Percentiles rank a stretch among this genome's conserved stretches.
Evolutionary conservation across 345 rosid genomes (phyloP).

Genomic region (Mangifera indica): DNA sequence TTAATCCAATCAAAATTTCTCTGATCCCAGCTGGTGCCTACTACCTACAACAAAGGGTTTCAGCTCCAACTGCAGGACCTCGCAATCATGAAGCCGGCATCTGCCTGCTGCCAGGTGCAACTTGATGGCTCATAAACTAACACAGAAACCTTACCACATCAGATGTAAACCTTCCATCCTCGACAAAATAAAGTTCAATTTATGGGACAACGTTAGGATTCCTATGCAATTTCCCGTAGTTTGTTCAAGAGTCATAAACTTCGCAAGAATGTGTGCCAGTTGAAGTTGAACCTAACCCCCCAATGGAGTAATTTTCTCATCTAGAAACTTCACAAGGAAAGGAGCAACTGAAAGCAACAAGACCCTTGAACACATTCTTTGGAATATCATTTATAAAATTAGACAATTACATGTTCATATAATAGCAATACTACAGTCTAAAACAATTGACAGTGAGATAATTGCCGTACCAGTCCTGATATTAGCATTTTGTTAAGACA

Average conservation of each 20-base stretch:
- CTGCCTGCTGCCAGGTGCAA: conserved; percentile 60
- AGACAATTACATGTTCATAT: too few relatives aligned
- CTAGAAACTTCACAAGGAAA: conserved; percentile 67
- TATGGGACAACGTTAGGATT: conserved; percentile 46
- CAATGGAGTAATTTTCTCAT: conserved; percentile 67
- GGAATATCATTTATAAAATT: too few relatives aligned
- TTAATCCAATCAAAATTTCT: too few relatives aligned
- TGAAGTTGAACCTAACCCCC: conserved; percentile 52
- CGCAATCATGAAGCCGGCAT: conserved; percentile 70
- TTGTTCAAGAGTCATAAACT: conserved; percentile 47
- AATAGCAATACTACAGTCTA: too few relatives aligned
- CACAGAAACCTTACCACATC: conserved; percentile 37
- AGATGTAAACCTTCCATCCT: conserved; percentile 63
- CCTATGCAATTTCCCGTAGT: conserved; percentile 40
- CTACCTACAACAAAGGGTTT: conserved; percentile 52
- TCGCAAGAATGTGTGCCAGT: conserved; percentile 63
- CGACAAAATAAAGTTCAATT: conserved; percentile 61
- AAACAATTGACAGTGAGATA: too few relatives aligned
- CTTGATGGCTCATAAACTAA: conserved; percentile 47
- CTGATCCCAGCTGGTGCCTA: conserved; percentile 58
- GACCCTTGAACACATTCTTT: too few relatives aligned
- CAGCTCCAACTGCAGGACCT: conserved; percentile 76
- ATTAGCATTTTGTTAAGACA: not conserved
- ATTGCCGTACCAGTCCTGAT: too few relatives aligned
- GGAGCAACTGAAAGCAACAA: conserved; percentile 56